A percentile compares a stretch with the other conserved stretches of the same genome.
phyloP scores from a whole-genome alignment of 495 filamentous ascomycete species.

The Xylaria castorea region DNA sequence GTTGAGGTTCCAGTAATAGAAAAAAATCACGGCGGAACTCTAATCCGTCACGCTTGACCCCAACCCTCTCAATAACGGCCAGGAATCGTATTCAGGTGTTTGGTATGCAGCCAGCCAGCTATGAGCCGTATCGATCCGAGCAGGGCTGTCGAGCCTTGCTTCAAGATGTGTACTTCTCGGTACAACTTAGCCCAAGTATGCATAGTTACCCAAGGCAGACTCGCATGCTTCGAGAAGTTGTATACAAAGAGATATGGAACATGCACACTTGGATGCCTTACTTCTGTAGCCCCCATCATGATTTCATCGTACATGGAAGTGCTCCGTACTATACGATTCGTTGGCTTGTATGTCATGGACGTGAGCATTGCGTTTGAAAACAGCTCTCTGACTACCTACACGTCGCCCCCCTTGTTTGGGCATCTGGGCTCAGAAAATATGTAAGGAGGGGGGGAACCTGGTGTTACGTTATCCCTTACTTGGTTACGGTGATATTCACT shows the following conservation, averaged over 20 bases:
- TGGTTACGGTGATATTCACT: neutral
- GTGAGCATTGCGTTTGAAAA: neutral
- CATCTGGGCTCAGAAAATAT: too few relatives aligned
- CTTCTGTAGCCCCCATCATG: neutral
- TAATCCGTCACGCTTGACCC: neutral
- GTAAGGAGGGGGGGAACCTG: neutral
- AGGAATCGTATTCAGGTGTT: neutral
- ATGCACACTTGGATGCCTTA: neutral
- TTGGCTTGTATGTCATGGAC: neutral
- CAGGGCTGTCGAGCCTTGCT: conserved; percentile 1
- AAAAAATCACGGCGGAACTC: neutral
- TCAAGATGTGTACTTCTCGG: neutral
- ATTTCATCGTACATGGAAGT: neutral
- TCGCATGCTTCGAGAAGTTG: neutral
- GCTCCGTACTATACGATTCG: neutral
- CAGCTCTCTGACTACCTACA: neutral
- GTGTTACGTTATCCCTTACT: conserved; percentile 3
- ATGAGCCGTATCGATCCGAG: neutral
- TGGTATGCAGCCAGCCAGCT: neutral
- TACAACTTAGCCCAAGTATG: neutral
- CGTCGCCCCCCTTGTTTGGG: neutral
- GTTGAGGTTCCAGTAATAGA: neutral
- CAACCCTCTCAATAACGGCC: neutral
- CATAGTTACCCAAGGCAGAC: conserved; percentile 4
- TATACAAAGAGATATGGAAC: neutral